A percentile compares a stretch with the other conserved stretches of the same genome.
Evolutionary conservation across 1,284 basidiomycete species (phyloP).

Genomic region (Chondrostereum purpureum): DNA sequence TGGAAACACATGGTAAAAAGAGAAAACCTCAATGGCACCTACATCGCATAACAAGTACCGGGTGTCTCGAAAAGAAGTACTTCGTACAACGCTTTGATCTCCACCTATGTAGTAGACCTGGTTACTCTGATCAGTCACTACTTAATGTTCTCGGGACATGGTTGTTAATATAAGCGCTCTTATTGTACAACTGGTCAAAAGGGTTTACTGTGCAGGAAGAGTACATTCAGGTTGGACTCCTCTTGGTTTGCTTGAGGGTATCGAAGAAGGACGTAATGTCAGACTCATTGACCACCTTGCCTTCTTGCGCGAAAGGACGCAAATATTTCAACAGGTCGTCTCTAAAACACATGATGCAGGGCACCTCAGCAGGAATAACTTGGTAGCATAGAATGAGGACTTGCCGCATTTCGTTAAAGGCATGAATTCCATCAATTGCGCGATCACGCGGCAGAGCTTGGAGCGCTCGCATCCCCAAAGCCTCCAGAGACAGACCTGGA

Average conservation of each 20-base stretch:
- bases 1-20: too few species aligned
- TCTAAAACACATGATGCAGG: constrained; percentile 31
- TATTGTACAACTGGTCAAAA: too few species aligned
- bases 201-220: too few species aligned
- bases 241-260: constrained; percentile 9
- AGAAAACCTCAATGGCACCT: too few species aligned
- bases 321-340: constrained; percentile 68
- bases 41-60: too few species aligned
- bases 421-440: constrained; percentile 73
- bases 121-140: too few species aligned
- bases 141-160: too few species aligned
- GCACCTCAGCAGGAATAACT: neutral
- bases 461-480: constrained; percentile 72
- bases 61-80: too few species aligned
- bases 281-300: constrained; percentile 65
- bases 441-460: constrained; percentile 63
- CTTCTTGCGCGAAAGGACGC: constrained; percentile 71
- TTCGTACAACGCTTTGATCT: too few species aligned
- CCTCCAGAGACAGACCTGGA: constrained; percentile 66
- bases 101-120: too few species aligned
- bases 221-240: too few species aligned
- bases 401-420: constrained; percentile 74
- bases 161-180: too few species aligned
- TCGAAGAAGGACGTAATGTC: constrained; percentile 73
- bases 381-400: constrained; percentile 16